Base-by-base conservation (phyloP, 2,329 filamentous ascomycete species). In the Colletotrichum sp. region DNA sequence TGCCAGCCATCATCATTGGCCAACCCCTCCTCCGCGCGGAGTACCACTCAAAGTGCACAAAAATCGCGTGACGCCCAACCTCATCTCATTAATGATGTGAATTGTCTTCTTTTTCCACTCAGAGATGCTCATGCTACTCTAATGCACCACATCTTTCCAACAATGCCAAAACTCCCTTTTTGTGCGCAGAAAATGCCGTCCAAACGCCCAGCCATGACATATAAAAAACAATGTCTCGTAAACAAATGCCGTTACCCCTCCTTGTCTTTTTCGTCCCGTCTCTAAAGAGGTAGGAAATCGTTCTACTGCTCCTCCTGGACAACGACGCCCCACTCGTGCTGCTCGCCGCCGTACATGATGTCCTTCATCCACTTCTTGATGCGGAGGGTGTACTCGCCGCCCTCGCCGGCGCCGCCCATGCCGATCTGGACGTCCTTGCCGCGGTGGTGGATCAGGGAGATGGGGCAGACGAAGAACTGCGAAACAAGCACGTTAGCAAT, bases 311-410 rank as follows among this genome's bases (percentile, higher is more conserved):
- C 89, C 84, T 94, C 92, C 68, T 91, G 87, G 44, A 96, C 88
- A 44, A 94, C 89, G 71, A 95, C 89, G 44, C 90, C 92, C 93
- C 94, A 96, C 64, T 90, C 86, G 82, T 95, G 93, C 74, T 92
- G 81, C 81, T 90, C 91, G 74, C 89, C 89, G 76, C 94, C 94
- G 83, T 93, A 95, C 92, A 95, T 95, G 85, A 96, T 95, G 79
- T 93, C 92, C 78, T 89, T 87, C 78, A 96, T 86, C 90, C 90
- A 93, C 49, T 85, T 85, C 89, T 95, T 95, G 83, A 95, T 86
- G 83, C 88, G 87, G 79, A 84, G 81, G n/a, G 92, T 92, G 80
- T 92, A 89, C 57, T 88, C 83, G 63, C 90, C 92, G 66, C 85
- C 87, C 65, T 88, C 84, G 62, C 88, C 89, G 71, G 88, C 84